Conservation (phyloP, 345 rosid species). For the Pistacia atlantica region DNA sequence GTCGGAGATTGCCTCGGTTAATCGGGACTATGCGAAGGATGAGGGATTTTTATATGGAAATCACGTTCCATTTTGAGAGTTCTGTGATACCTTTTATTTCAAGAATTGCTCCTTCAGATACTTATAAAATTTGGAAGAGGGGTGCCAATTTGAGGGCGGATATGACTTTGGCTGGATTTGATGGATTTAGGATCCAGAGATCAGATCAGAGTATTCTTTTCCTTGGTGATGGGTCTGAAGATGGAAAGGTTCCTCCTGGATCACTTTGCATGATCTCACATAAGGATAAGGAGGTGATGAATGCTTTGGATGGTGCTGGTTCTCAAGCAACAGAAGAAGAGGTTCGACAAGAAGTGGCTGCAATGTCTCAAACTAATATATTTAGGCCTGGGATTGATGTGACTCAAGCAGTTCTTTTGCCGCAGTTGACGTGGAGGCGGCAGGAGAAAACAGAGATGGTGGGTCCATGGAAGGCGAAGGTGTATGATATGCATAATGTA, state of each 20-base stretch:
- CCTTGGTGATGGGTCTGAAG: slow-evolving; percentile 95
- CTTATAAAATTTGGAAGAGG: slow-evolving; percentile 92
- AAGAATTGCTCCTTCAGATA: slow-evolving; percentile 93
- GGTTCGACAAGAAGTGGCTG: slow-evolving; percentile 81
- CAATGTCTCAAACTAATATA: slow-evolving; percentile 89
- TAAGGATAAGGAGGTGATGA: slow-evolving; percentile 93
- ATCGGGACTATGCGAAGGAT: slow-evolving; percentile 75
- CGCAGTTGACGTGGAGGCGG: slow-evolving; percentile 92
- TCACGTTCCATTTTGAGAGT: slow-evolving; percentile 92
- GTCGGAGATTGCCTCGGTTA: slow-evolving; percentile 89
- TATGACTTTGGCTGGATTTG: slow-evolving; percentile 98
- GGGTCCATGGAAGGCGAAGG: slow-evolving; percentile 90
- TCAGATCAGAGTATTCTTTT: slow-evolving; percentile 90
- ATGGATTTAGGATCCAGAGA: slow-evolving; percentile 88
- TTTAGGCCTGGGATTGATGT: slow-evolving; percentile 97
- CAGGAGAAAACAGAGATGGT: slow-evolving; percentile 92
- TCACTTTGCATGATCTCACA: slow-evolving; percentile 89
- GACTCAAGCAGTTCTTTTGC: slow-evolving; percentile 85
- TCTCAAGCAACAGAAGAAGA: slow-evolving; percentile 82
- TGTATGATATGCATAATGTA: slow-evolving; percentile 97
- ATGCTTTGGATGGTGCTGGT: slow-evolving; percentile 92
- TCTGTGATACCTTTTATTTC: slow-evolving; percentile 93
- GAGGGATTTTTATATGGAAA: slow-evolving; percentile 98
- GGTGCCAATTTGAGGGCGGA: slow-evolving; percentile 95
- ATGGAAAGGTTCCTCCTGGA: slow-evolving; percentile 71